Conservation (phyloP, 345 rosid species). For the Lepidium africanum region DNA sequence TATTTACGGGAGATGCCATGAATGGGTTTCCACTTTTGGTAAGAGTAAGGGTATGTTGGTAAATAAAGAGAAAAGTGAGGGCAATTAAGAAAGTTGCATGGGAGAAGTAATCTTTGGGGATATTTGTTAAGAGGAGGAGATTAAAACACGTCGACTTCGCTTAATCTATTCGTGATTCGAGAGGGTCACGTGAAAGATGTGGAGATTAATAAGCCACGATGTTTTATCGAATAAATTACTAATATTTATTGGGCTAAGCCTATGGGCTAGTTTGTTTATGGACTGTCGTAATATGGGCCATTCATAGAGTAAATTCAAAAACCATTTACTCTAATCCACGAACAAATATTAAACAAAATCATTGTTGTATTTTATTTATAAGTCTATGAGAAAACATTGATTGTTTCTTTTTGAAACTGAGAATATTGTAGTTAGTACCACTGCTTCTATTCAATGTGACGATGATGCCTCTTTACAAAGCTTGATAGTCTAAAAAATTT, state of each 20-base stretch:
- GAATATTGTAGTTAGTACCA: too few species aligned
- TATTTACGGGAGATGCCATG: slow-evolving; percentile 21
- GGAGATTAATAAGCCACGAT: slow-evolving; percentile 27
- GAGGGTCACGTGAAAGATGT: slow-evolving; percentile 20
- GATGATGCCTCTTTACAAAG: too few species aligned
- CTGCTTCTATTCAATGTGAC: too few species aligned
- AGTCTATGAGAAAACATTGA: too few species aligned
- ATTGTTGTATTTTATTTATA: too few species aligned
- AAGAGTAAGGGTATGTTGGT: not conserved
- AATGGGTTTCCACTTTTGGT: not conserved
- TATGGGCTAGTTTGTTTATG: too few species aligned
- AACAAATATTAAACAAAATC: too few species aligned
- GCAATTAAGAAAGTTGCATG: slow-evolving; percentile 20
- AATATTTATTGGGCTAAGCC: not conserved
- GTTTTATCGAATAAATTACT: not conserved
- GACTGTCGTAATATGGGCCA: too few species aligned
- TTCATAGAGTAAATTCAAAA: too few species aligned
- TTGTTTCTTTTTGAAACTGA: too few species aligned
- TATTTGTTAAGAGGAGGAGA: slow-evolving; percentile 18
- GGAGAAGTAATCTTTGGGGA: not conserved
- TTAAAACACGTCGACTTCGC: slow-evolving; percentile 19
- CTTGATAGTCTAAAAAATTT: too few species aligned
- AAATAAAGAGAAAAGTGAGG: not conserved
- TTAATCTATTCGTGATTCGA: slow-evolving; percentile 17
- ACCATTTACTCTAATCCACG: too few species aligned